Evolutionary conservation across 495 filamentous ascomycete genomes (phyloP), one percentile per base, ranked within the genome.

Genomic region (Penicillium chermesinum): DNA sequence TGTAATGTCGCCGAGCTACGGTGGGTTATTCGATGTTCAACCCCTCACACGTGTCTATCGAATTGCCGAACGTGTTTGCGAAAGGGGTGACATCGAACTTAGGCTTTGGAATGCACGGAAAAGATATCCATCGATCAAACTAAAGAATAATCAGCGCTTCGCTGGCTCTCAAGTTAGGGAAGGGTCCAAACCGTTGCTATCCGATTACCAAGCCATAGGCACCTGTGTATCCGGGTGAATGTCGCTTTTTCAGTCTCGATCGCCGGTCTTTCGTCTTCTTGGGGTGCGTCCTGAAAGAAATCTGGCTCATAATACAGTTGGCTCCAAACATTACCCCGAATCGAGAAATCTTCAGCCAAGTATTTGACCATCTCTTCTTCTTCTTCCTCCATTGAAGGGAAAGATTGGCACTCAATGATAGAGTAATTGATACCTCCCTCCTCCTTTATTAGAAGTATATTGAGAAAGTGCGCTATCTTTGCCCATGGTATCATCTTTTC

Each of bases 341-440:
- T 80, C 0, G 83, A 71, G 49, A 82, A 96, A 52, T 98, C 93
- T 52, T 96, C 93, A 0, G 88, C 83, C 0, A 96, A 61, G 3
- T 88, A 88, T n/a, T 78, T 70, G 7, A 57, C 69, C 7, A 44
- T 38, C 12, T 70, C 76, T 35, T 81, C 75, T 2, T n/a, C n/a
- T n/a, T n/a, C n/a, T n/a, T n/a, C n/a, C n/a, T n/a, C n/a, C n/a
- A n/a, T n/a, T n/a, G n/a, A n/a, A n/a, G 79, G 83, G 38, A 87
- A 85, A 0, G 54, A 52, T 30, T 73, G 58, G 21, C 59, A 57
- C 39, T 82, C 77, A 25, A 84, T 68, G 1, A 73, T 73, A 10
- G 61, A 49, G 38, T 72, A 67, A 39, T 71, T 46, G 12, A 58
- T 62, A 13, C 73, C 65, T 14, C 57, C 71, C 3, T 66, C 67